phyloP scores from a whole-genome alignment of 805 yeast genomes.

The Ogataea kodamae region DNA sequence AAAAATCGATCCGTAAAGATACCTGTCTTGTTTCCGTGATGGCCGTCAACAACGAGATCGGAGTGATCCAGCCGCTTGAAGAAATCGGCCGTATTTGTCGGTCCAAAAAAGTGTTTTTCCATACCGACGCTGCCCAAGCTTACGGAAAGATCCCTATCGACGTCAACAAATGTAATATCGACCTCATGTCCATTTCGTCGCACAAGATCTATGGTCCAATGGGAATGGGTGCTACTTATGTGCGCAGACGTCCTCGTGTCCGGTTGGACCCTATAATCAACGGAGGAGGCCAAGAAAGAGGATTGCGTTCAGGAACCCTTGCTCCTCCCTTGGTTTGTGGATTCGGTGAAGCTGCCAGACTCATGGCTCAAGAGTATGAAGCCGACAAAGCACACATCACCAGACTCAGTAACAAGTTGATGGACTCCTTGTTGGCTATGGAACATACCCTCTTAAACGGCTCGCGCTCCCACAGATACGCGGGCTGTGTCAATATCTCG shows the following conservation, averaged over 20 bases:
- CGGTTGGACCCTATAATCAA: conserved; percentile 91
- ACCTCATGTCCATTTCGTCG: conserved; percentile 87
- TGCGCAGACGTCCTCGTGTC: conserved; percentile 97
- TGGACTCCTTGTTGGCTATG: conserved; percentile 67
- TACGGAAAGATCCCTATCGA: conserved; percentile 91
- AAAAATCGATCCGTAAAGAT: conserved; percentile 81
- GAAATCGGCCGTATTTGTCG: conserved; percentile 90
- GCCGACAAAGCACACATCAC: conserved; percentile 71
- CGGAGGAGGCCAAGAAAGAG: conserved; percentile 99
- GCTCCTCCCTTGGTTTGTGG: conserved; percentile 97
- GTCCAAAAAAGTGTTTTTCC: conserved; percentile 87
- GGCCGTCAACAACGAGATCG: conserved; percentile 98
- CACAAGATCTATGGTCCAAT: conserved; percentile 98
- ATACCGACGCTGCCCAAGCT: conserved; percentile 97
- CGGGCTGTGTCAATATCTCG: conserved; percentile 95
- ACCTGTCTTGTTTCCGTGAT: conserved; percentile 87
- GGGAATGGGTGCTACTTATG: conserved; percentile 94
- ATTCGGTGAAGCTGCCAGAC: conserved; percentile 94
- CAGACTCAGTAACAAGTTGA: conserved; percentile 68
- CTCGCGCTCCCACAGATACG: conserved; percentile 65
- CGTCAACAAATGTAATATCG: conserved; percentile 91
- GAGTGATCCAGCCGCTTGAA: conserved; percentile 93
- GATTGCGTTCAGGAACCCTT: conserved; percentile 92
- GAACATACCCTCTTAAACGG: conserved; percentile 93
- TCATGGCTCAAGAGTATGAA: conserved; percentile 68